phyloP scores from a whole-genome alignment of 1,139 yeast genomes.

The Tardiomyces digboiensis region DNA sequence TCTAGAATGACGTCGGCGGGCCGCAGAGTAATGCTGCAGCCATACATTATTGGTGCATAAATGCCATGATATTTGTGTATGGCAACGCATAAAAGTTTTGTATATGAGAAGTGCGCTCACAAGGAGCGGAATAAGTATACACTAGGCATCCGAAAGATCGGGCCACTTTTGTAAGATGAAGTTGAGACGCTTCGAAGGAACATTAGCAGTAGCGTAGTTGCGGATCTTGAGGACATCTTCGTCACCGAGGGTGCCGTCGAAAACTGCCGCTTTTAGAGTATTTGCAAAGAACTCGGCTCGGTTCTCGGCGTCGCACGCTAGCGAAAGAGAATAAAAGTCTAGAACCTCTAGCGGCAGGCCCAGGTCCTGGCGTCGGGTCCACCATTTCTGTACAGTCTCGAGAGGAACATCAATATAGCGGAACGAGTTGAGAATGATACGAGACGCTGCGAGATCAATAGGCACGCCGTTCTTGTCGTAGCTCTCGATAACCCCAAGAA shows the following conservation, averaged over 20 bases:
- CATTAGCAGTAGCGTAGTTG: constrained; percentile 6
- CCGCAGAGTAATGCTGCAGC: no score
- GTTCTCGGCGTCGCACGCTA: constrained; percentile 16
- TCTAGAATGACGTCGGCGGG: no score
- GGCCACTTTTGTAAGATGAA: not conserved
- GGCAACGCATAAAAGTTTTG: no score
- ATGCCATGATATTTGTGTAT: no score
- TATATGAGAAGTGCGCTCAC: no score
- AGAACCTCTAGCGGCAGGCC: constrained; percentile 36
- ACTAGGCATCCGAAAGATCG: no score
- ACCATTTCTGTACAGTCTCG: constrained; percentile 43
- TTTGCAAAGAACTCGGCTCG: constrained; percentile 9
- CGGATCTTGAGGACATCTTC: constrained; percentile 4
- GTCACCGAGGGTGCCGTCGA: constrained; percentile 3
- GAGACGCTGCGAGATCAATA: constrained; percentile 60
- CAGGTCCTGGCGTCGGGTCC: constrained; percentile 44
- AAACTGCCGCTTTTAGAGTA: constrained; percentile 4
- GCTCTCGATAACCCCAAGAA: constrained; percentile 52
- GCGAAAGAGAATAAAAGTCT: constrained; percentile 64
- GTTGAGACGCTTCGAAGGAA: not conserved
- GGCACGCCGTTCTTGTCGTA: constrained; percentile 49
- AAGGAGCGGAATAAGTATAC: no score
- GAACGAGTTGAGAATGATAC: constrained; percentile 64
- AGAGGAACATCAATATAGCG: constrained; percentile 50
- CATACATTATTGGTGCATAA: no score